phyloP scores from a whole-genome alignment of 2,329 filamentous ascomycete genomes.

The Aspergillus sp. region DNA sequence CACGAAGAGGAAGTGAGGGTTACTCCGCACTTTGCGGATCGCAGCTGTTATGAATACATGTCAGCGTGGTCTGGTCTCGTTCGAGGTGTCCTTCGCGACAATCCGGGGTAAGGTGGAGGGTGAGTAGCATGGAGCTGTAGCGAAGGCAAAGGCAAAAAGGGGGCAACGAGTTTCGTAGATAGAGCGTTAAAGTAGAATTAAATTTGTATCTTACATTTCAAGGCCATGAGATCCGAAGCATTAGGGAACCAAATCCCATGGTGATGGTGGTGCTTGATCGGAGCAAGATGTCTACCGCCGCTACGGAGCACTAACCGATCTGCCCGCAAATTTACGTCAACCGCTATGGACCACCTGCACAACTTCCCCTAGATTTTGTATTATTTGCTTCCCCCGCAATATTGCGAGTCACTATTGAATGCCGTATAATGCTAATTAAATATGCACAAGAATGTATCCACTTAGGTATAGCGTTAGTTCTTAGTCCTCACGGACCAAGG shows the following conservation, averaged over 20 bases:
- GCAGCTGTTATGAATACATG: slow-evolving; percentile 33
- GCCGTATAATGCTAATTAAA: slow-evolving; percentile 20
- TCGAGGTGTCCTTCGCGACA: slow-evolving; percentile 18
- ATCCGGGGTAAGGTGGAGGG: slow-evolving; percentile 17
- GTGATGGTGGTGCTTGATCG: slow-evolving; percentile 9
- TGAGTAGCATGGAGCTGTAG: slow-evolving; percentile 7
- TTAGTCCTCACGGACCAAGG: slow-evolving; percentile 62
- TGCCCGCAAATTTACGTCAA: slow-evolving; percentile 34
- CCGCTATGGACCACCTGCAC: slow-evolving; percentile 35
- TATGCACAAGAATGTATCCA: slow-evolving; percentile 36
- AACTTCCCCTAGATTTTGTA: slow-evolving; percentile 22
- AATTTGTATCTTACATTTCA: slow-evolving; percentile 40
- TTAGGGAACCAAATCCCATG: slow-evolving; percentile 29
- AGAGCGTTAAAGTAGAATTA: background rate
- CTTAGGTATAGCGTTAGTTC: background rate
- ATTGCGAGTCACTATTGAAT: slow-evolving; percentile 16
- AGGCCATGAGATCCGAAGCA: slow-evolving; percentile 38
- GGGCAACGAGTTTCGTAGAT: background rate
- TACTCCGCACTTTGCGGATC: slow-evolving; percentile 65
- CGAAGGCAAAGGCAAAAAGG: background rate
- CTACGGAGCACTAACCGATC: slow-evolving; percentile 1
- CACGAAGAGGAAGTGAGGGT: slow-evolving; percentile 71
- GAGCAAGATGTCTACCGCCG: background rate
- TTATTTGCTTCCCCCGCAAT: slow-evolving; percentile 13
- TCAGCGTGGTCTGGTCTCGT: slow-evolving; percentile 20